phyloP scores from a whole-genome alignment of 164 flowering plant species.

The Paratinospora sagittata region DNA sequence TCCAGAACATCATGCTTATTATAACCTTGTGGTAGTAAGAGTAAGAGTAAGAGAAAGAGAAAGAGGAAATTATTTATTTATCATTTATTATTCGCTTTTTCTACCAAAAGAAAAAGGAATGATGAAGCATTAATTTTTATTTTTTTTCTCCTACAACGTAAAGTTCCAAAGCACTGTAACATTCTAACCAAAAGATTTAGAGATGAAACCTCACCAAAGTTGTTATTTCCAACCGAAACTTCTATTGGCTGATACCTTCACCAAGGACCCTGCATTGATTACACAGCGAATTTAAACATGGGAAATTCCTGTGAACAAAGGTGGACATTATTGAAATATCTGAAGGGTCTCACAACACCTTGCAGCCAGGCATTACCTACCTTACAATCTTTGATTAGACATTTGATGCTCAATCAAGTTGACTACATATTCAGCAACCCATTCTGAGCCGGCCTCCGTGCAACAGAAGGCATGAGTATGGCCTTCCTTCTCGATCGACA shows the following conservation, averaged over 20 bases:
- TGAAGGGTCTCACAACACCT: not conserved
- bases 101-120: no score
- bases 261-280: not conserved
- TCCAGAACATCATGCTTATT: no score
- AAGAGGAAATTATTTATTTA: no score
- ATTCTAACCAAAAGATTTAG: no score
- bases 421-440: conserved; percentile 79
- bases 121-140: no score
- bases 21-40: no score
- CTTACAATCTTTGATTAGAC: conserved; percentile 12
- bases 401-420: conserved; percentile 46
- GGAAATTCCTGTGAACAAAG: not conserved
- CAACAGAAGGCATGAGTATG: conserved; percentile 73
- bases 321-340: not conserved
- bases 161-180: not conserved
- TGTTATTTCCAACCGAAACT: not conserved
- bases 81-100: no score
- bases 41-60: no score
- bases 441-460: conserved; percentile 70
- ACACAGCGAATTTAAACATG: not conserved
- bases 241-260: not conserved
- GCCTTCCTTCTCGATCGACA: conserved; percentile 76
- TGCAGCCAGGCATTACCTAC: conserved; percentile 3
- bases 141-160: no score
- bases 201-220: not conserved